Conservation (phyloP, 495 filamentous ascomycete species). For the Tuber magnatum region DNA sequence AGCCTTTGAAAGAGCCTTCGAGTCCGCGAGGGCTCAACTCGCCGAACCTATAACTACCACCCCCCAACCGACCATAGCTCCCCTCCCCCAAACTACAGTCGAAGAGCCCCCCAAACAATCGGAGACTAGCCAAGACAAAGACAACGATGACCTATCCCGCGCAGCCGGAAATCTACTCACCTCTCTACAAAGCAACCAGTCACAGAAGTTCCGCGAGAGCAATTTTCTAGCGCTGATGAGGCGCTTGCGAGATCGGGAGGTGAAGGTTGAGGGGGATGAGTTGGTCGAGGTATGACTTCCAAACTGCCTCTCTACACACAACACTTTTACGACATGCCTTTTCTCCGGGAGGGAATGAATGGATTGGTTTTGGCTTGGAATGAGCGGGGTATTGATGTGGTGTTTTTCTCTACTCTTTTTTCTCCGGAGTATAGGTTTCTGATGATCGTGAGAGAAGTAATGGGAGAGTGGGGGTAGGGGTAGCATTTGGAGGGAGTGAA, state of each 20-base stretch:
- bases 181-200: conserved; percentile 60
- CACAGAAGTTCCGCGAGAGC: conserved; percentile 68
- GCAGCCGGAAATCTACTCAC: conserved; percentile 66
- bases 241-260: conserved; percentile 37
- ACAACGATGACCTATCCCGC: conserved; percentile 57
- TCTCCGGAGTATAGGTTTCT: conserved; percentile 11
- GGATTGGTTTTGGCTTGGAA: conserved; percentile 18
- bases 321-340: conserved; percentile 7
- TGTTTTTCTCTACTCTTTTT: conserved; percentile 9
- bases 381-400: conserved; percentile 13
- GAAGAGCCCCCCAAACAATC: conserved; percentile 49
- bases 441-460: conserved; percentile 41
- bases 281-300: conserved; percentile 32
- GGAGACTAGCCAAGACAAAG: conserved; percentile 41
- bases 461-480: conserved; percentile 80
- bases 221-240: conserved; percentile 73
- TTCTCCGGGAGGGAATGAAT: not conserved
- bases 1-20: conserved; percentile 43
- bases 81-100: not conserved
- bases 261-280: conserved; percentile 37
- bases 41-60: conserved; percentile 7
- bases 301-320: conserved; percentile 1
- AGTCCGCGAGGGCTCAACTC: conserved; percentile 19
- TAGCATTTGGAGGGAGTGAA: conserved; percentile 70
- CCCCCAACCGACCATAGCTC: not conserved